These are phyloP conservation scores for Talaromyces sp. DNA, from an alignment of 2,329 filamentous ascomycete species.

Conservation along the genomic window DNA sequence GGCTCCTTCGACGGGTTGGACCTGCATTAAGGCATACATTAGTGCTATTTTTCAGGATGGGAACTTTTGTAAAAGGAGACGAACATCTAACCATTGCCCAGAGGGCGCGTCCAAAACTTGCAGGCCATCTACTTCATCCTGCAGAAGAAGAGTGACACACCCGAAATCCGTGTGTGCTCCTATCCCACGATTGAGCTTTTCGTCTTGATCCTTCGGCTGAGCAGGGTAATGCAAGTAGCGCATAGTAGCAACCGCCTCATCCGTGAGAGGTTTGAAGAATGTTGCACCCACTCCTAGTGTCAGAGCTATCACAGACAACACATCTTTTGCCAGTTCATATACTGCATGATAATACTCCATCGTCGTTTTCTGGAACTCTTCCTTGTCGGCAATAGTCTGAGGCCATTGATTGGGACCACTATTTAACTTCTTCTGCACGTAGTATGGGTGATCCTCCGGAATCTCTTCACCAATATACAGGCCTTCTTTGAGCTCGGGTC, in stretches of 20 bases:
- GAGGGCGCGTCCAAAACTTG: conserved; percentile 33
- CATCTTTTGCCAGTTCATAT: neutral
- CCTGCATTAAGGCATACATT: conserved; percentile 9
- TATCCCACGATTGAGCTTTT: conserved; percentile 30
- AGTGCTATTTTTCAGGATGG: too few relatives aligned
- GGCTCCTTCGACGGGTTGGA: conserved; percentile 27
- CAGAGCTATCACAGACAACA: neutral
- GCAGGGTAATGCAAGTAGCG: conserved; percentile 12
- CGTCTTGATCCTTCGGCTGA: conserved; percentile 3
- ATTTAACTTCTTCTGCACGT: neutral
- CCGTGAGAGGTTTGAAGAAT: neutral
- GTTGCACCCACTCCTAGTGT: neutral
- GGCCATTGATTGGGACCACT: neutral
- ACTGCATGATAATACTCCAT: conserved; percentile 1
- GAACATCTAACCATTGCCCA: neutral
- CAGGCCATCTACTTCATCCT: conserved; percentile 42
- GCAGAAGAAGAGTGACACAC: conserved; percentile 40
- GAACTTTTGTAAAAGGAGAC: neutral
- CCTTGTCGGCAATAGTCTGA: neutral
- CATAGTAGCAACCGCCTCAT: neutral
- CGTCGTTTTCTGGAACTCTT: neutral
- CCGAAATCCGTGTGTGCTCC: conserved; percentile 49
- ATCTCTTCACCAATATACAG: neutral
- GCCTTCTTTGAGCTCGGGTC: neutral
- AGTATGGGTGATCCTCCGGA: neutral